Conservation (phyloP, 768 basidiomycete species). For the Butyriboletus loyo region DNA sequence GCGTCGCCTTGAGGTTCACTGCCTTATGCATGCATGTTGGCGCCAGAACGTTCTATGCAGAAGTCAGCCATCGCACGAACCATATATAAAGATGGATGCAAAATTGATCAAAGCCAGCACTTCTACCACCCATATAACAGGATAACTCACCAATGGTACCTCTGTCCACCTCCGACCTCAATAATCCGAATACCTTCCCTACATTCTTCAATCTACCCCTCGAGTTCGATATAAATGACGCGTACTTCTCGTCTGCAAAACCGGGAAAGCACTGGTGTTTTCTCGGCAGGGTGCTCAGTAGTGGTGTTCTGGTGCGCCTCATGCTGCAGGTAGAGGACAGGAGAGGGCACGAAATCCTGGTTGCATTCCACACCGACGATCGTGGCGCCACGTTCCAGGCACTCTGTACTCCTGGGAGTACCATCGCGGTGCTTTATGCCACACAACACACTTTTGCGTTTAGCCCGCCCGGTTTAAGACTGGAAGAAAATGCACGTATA, state of each 20-base stretch:
- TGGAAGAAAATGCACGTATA: slow-evolving; percentile 24
- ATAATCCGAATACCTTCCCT: slow-evolving; percentile 23
- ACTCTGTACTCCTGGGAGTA: slow-evolving; percentile 25
- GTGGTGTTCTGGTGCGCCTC: slow-evolving; percentile 26
- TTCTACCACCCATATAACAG: not conserved
- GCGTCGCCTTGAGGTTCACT: not conserved
- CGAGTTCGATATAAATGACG: slow-evolving; percentile 19
- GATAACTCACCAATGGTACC: slow-evolving; percentile 17
- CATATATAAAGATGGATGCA: slow-evolving; percentile 17
- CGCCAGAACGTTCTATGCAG: not conserved
- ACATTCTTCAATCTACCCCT: slow-evolving; percentile 20
- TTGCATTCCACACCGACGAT: slow-evolving; percentile 33
- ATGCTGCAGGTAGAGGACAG: slow-evolving; percentile 29
- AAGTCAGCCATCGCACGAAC: not conserved
- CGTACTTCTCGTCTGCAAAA: slow-evolving; percentile 22
- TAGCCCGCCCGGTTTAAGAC: slow-evolving; percentile 26
- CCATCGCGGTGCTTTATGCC: slow-evolving; percentile 32
- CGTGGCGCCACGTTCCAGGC: slow-evolving; percentile 23
- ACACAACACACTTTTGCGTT: slow-evolving; percentile 30
- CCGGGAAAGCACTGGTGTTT: slow-evolving; percentile 32
- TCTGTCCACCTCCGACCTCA: slow-evolving; percentile 26
- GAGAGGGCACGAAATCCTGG: slow-evolving; percentile 20
- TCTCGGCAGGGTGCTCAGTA: slow-evolving; percentile 26
- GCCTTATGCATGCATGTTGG: not conserved
- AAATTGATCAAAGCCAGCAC: not conserved